Base-by-base conservation (phyloP, 768 basidiomycete species). In the Lenzites betulinus region DNA sequence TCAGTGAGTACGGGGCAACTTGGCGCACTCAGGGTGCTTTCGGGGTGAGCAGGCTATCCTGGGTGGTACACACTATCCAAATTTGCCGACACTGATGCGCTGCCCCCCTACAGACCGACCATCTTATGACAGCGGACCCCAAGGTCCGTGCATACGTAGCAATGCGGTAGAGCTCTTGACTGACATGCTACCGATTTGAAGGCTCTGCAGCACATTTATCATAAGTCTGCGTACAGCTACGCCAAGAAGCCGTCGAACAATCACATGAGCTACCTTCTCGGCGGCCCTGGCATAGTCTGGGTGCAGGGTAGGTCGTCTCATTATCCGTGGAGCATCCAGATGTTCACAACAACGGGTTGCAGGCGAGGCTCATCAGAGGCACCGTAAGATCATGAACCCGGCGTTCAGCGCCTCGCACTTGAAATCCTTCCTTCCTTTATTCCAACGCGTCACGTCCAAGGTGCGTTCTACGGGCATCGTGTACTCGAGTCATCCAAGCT, bases 171-270 rank as follows among this genome's bases (percentile, higher is more conserved):
- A 41, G 43, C 26, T 54, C 53, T 2, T 3, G 7, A 36, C 4
- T 18, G 2, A 1, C 18, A 3, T 28, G 13, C 1, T 6, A 33
- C 1, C 54, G 11, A 33, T 33, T 11, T 33, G 6, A 5, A 71
- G 59, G 70, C 67, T 0, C 25, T 71, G 35, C 71, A 71, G 25
- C 65, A 69, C 38, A 66, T 70, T 18, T 64, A 61, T 15, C 66
- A 72, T 16, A 65, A 64, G n/a, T 65, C 70, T 2, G 66, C 64
- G n/a, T 70, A 70, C 48, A 62, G 58, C 47, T 72, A 66, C 51
- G 47, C 44, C 28, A 69, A 70, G 51, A 58, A 54, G 30, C 1
- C 35, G 60, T 58, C 39, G 2, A 38, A 56, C 23, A 64, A 59
- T 43, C 44, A 52, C 8, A 26, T 53, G 8, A 15, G 16, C 5